A percentile compares a stretch with the other conserved stretches of the same genome.
These are phyloP conservation scores for Mortierella polycephala DNA, from an alignment of 371 early-diverging fungal genomes.

Conservation along the genomic window DNA sequence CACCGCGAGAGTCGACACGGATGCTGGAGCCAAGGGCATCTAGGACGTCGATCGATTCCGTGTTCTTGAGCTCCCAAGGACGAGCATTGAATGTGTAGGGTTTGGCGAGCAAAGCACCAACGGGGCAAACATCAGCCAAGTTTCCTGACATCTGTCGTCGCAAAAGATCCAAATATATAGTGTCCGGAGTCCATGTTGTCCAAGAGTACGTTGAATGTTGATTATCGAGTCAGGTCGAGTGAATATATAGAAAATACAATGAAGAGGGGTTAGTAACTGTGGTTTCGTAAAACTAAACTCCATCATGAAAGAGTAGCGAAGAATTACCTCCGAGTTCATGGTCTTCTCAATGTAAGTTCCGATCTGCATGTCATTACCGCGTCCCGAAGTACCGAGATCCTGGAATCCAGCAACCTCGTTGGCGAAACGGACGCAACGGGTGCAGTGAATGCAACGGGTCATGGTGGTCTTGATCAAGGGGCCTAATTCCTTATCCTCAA, in stretches of 20 bases:
- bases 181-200: background rate
- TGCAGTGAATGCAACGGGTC: constrained; percentile 99
- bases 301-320: background rate
- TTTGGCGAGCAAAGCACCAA: constrained; percentile 97
- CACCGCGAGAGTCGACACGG: constrained; percentile 95
- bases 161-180: background rate
- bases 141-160: constrained; percentile 87
- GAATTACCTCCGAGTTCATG: constrained; percentile 81
- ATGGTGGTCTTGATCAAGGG: constrained; percentile 96
- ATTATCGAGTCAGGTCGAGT: background rate
- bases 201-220: background rate
- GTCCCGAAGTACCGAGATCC: constrained; percentile 95
- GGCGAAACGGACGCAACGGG: constrained; percentile 97
- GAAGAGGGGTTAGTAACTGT: background rate
- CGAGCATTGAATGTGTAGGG: constrained; percentile 95
- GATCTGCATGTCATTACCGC: constrained; percentile 98
- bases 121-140: constrained; percentile 97
- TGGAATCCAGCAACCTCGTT: constrained; percentile 97
- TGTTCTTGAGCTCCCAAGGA: constrained; percentile 97
- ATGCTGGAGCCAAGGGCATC: constrained; percentile 97
- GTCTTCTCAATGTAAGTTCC: constrained; percentile 94
- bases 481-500: constrained; percentile 97
- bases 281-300: background rate
- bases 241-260: background rate
- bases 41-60: constrained; percentile 94